Base-by-base conservation (phyloP, 176 grass and related monocot species). In the Musa troglodytarum region DNA sequence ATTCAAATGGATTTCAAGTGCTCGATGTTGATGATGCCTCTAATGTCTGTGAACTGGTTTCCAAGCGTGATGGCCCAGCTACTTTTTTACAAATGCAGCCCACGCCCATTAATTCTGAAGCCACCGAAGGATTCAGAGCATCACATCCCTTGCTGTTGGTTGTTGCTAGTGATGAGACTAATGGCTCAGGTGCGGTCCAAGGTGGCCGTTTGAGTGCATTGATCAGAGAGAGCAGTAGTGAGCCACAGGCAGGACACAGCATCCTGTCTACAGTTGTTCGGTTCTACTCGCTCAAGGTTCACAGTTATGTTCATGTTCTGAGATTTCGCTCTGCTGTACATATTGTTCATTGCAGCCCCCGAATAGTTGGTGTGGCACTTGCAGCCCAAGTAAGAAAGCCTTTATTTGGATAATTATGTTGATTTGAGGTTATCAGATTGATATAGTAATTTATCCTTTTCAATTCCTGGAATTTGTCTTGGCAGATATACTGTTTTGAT, bases 71-170 rank as follows among this genome's bases (percentile, higher is more conserved):
- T 73, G 96, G 96, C 49, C 91, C 91, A 57, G 96, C 91, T 85
- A 95, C 91, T 12, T 99, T 99, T 80, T 86, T 99, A 86, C 91
- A 99, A 84, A 99, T 99, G 96, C 91, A 99, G 77, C 88, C 91
- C 73, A 87, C 70, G 34, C 88, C 88, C 26, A 67, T 83, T 22
- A 62, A 75, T 65, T 85, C 83, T 87, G 88, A 85, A 14, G 79
- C 72, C 11, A 76, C 19, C 11, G 88, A 99, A 79, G 96, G 91
- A 82, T 95, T 99, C 43, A 88, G 80, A 74, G 80, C 83, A 82
- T 99, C 88, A 7, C 91, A 92, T 92, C 91, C 91, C 28, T 92
- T 94, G 84, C 88, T 99, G 79, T 76, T 95, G 34, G 88, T 99
- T 84, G 91, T 99, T 82, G 96, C 91, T 79, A 91, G 91, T 22